Evolutionary conservation across 257 asterid genomes (phyloP), one percentile per base, ranked within the genome.

Genomic region (Solanum pinnatisectum): DNA sequence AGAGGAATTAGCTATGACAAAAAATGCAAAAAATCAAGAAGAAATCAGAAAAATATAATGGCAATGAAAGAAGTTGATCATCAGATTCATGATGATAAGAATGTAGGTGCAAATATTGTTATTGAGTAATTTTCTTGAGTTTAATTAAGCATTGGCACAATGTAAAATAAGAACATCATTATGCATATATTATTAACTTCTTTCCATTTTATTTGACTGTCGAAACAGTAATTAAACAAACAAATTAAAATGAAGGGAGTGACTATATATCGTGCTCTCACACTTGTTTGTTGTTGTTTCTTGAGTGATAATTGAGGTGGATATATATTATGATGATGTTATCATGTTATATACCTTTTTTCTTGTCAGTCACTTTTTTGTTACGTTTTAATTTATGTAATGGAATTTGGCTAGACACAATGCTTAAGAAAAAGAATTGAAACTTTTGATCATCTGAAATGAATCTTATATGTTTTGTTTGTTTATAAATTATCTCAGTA

Each of bases 1-100:
- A 85, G 93, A 82, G 93, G 93, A 30, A 89, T 91, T 44, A 91
- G 93, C 88, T 91, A 91, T 25, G 90, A 90, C 65, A 91, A 91
- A 86, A 91, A 91, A 89, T 86, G 93, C n/a, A 91, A 91, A 83
- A 72, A 91, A 68, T 60, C 89, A 39, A 72, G 63, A 15, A 35
- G 27, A 20, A 15, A 89, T 27, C 33, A 72, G 20, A 56, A 60
- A 52, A 67, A 14, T 30, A 70, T 70, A 87, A 83, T 72, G 10
- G 78, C 83, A 5, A 22, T 32, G 15, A 83, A 16, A 59, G 88
- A 73, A 56, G 84, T 8, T 71, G 82, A 85, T 65, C 36, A 68
- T 14, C 70, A 33, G 1, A 15, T 39, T 9, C 70, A 44, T 46
- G 81, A 44, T 46, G 32, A 56, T 36, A 39, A 49, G 68, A 65